Evolutionary conservation across 225 moss, liverwort and hornwort species (phyloP).

Genomic region (Neckera pumila): DNA sequence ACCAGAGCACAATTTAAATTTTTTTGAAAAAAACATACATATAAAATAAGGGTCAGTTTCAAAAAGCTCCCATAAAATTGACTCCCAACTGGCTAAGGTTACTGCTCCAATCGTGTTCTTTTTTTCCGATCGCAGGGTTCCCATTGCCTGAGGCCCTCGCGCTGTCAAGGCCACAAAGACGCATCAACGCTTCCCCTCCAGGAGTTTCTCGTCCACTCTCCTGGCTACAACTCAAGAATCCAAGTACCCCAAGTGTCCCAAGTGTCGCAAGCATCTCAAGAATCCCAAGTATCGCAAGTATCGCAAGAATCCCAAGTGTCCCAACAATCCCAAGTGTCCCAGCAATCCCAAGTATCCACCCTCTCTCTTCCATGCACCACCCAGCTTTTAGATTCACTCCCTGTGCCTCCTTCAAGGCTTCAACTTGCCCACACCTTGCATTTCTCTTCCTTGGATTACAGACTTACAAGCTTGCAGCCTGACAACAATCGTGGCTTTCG

Average conservation of each 20-base stretch:
- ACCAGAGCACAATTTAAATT: too few relatives aligned
- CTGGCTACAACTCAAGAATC: neutral
- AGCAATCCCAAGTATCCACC: neutral
- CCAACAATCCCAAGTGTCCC: neutral
- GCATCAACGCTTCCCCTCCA: neutral
- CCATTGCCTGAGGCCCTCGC: neutral
- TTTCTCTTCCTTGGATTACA: too few relatives aligned
- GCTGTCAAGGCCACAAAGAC: neutral
- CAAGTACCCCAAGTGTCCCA: neutral
- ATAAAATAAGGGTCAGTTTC: too few relatives aligned
- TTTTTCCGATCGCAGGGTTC: neutral
- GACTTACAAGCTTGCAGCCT: too few relatives aligned
- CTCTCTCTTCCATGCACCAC: neutral
- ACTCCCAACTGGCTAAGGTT: too few relatives aligned
- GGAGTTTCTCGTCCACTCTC: neutral
- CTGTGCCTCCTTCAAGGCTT: neutral
- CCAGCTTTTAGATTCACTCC: neutral
- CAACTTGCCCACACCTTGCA: neutral
- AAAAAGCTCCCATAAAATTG: too few relatives aligned
- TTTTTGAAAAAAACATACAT: too few relatives aligned
- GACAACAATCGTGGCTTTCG: too few relatives aligned
- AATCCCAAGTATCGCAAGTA: neutral
- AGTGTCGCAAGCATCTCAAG: neutral
- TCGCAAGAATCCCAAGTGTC: neutral
- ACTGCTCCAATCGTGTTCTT: neutral